Conservation (phyloP, 768 basidiomycete genomes). For the Fistulinella prunicolor region DNA sequence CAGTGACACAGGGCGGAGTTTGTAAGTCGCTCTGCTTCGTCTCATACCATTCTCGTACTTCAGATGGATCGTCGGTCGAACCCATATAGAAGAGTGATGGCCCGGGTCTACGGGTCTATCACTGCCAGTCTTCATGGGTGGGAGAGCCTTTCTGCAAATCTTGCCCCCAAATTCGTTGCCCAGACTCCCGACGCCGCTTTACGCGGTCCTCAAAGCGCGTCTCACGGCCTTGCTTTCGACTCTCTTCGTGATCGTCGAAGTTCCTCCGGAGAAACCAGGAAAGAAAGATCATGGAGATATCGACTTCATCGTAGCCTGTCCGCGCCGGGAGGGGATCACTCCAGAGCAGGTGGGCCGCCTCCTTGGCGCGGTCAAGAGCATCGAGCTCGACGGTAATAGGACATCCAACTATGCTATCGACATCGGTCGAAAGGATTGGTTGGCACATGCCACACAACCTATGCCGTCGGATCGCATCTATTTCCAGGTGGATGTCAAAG, state of each 20-base stretch:
- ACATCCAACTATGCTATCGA: conserved; percentile 65
- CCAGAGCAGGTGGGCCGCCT: conserved; percentile 37
- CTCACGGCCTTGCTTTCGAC: conserved; percentile 39
- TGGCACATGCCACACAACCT: conserved; percentile 3
- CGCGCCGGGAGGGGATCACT: conserved; percentile 31
- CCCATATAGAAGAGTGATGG: too few species aligned
- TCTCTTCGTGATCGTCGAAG: conserved; percentile 49
- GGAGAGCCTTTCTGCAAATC: conserved; percentile 56
- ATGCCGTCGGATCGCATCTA: conserved; percentile 17
- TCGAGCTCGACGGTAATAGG: conserved; percentile 48
- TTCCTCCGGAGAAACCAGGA: conserved; percentile 62
- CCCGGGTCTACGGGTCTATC: too few species aligned
- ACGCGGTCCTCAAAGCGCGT: conserved; percentile 48
- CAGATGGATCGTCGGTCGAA: conserved; percentile 20
- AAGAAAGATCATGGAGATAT: conserved; percentile 68
- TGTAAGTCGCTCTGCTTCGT: neutral
- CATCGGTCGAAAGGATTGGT: conserved; percentile 41
- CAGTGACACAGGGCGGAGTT: conserved; percentile 12
- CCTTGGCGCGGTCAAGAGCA: conserved; percentile 48
- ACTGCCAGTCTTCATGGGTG: conserved; percentile 50
- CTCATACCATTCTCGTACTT: conserved; percentile 12
- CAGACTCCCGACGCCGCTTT: conserved; percentile 56
- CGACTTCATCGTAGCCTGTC: conserved; percentile 60
- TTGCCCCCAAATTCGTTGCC: conserved; percentile 51
- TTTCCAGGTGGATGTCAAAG: conserved; percentile 61